Evolutionary conservation across 352 stramenopile genomes (phyloP).

Genomic region (Phytophthora fragariae): DNA sequence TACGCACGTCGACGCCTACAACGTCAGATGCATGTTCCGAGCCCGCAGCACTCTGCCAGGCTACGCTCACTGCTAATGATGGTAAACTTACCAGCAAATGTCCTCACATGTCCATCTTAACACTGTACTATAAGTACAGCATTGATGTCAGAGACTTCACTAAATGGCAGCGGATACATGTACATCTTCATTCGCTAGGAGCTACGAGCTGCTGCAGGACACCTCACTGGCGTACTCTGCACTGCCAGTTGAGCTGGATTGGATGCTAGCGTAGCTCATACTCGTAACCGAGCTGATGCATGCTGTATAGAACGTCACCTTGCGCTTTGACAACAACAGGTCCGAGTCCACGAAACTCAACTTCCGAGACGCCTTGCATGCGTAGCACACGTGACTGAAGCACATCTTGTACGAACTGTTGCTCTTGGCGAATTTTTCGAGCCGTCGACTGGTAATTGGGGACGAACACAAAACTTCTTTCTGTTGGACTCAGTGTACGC

Average conservation of each 20-base stretch:
- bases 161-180: too few species aligned
- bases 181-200: too few species aligned
- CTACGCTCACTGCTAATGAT: slow-evolving; percentile 31
- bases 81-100: too few species aligned
- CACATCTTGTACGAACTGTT: slow-evolving; percentile 3
- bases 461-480: slow-evolving; percentile 1
- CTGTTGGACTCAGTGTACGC: slow-evolving; percentile 1
- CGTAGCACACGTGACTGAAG: slow-evolving; percentile 1
- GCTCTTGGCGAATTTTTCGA: background rate
- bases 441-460: background rate
- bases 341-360: slow-evolving; percentile 1
- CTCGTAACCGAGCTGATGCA: background rate
- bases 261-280: background rate
- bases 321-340: background rate
- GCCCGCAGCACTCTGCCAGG: slow-evolving; percentile 45
- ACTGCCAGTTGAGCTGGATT: background rate
- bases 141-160: too few species aligned
- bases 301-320: background rate
- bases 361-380: background rate
- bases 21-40: slow-evolving; percentile 45
- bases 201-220: background rate
- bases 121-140: too few species aligned
- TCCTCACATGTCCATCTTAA: too few species aligned
- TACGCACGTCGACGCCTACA: slow-evolving; percentile 55
- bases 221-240: background rate